These are phyloP conservation scores for Tilletia indica DNA, from an alignment of 1,284 basidiomycete species.

Conservation along the genomic window DNA sequence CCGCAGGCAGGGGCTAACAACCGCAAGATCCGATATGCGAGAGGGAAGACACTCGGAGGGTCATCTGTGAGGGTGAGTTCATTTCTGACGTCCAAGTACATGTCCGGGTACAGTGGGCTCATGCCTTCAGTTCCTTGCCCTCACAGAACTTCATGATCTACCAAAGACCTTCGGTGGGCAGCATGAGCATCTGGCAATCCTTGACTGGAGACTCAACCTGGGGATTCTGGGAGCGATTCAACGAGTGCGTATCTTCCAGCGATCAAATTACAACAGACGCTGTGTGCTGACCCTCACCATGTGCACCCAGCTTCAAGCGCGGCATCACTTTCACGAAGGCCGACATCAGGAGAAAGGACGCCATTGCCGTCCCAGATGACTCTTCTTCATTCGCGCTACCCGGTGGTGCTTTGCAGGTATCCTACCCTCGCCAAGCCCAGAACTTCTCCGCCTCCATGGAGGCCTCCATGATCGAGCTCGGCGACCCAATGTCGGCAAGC, in stretches of 20 bases:
- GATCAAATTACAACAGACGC: no score
- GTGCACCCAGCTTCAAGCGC: constrained; percentile 30
- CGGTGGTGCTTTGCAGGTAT: constrained; percentile 31
- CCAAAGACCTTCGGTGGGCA: constrained; percentile 31
- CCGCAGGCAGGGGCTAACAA: constrained; percentile 34
- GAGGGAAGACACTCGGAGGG: constrained; percentile 44
- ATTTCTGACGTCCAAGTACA: neutral
- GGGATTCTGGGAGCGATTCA: constrained; percentile 30
- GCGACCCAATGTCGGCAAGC: no score
- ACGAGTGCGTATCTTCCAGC: constrained; percentile 16
- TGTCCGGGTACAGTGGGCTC: neutral
- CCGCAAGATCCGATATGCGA: constrained; percentile 33
- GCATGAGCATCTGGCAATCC: constrained; percentile 32
- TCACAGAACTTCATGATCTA: constrained; percentile 41
- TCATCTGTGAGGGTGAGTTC: constrained; percentile 22
- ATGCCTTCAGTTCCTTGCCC: no score
- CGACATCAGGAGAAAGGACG: constrained; percentile 28
- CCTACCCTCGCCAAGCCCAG: no score
- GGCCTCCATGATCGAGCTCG: no score
- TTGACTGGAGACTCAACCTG: constrained; percentile 37
- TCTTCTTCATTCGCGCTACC: constrained; percentile 27
- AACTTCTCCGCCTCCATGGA: no score
- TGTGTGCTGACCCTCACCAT: neutral
- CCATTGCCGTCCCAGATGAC: constrained; percentile 30
- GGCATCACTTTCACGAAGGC: constrained; percentile 31